Conservation (phyloP, 108 stramenopile species). For the Cyclostephanos invisitatus region DNA sequence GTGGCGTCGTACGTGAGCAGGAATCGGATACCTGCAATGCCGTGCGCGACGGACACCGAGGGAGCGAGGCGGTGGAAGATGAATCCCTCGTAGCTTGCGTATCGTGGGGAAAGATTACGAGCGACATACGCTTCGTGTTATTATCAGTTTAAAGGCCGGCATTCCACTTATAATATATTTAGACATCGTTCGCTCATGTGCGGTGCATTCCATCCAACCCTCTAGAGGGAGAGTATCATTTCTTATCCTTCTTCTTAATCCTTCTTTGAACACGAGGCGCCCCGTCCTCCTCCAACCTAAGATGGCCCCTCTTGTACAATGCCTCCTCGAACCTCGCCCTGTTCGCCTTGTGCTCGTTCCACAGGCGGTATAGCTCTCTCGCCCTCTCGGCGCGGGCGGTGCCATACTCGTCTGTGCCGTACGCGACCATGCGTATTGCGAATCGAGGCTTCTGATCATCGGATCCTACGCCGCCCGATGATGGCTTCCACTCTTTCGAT, state of each 20-base stretch:
- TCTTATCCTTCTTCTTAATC: no score
- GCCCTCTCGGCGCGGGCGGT: conserved; percentile 56
- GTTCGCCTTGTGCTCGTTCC: conserved; percentile 79
- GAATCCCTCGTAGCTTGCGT: no score
- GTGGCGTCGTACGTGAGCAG: conserved; percentile 36
- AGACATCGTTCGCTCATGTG: no score
- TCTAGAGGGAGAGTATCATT: no score
- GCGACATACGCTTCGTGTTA: no score
- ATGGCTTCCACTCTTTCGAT: conserved; percentile 25
- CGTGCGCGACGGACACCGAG: conserved; percentile 42
- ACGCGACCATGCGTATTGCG: conserved; percentile 60
- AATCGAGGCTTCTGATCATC: conserved; percentile 55
- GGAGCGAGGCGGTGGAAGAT: conserved; percentile 23
- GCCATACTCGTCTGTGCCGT: conserved; percentile 66
- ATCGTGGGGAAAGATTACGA: no score
- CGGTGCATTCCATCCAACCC: no score
- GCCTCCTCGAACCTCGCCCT: conserved; percentile 83
- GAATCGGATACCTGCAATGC: conserved; percentile 35
- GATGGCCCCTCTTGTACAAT: conserved; percentile 67
- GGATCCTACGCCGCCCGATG: background rate
- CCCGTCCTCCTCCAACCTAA: no score
- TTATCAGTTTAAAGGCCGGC: no score
- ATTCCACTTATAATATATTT: no score
- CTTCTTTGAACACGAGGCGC: no score
- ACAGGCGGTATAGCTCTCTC: conserved; percentile 63